Evolutionary conservation across 1,139 yeast species (phyloP), one percentile per base, ranked within the genome.

Genomic region (Debaryomycetaceae sp.): DNA sequence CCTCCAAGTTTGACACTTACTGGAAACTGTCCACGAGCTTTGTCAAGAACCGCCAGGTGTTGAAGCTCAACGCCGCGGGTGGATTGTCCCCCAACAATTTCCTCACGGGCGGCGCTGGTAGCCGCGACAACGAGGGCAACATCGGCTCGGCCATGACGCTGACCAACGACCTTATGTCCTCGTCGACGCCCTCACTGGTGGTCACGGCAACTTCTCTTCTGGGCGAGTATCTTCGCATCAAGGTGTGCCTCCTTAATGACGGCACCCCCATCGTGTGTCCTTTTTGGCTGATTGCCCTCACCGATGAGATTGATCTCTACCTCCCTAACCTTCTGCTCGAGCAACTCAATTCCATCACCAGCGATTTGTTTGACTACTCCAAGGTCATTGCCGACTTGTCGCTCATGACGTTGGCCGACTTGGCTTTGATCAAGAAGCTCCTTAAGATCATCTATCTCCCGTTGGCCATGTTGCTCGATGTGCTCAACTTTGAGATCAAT

Each of bases 1-100:
- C 94, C 25, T 80, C 95, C 4, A 85, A 88, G 58, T 89, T 85
- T 51, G 96, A 89, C 49, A 89, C 97, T 0, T 91, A 91, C 57
- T 91, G 98, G 98, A 91, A 89, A 56, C 80, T 95, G 1, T 83
- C 95, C 0, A 74, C 73, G 4, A 60, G 61, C 28, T 59, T 61
- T 33, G 59, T 62, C 15, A 64, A 62, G 33, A 55, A 53, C 32
- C 53, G 48, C 26, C 51, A 51, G 19, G 45, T 56, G 3, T 44
- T 55, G 34, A 62, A 58, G 32, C 44, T 53, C 34, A 61, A 59
- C 39, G 61, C 63, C 4, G 66, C 65, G 13, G 65, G 68, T 5
- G 65, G 65, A 4, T 53, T 64, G 36, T 64, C 72, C 1, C 73
- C 72, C 3, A 65, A 60, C 38, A 61, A 58, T 39, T 56, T 60